A percentile compares a stretch with the other conserved stretches of the same genome.
Evolutionary conservation across 2,329 filamentous ascomycete genomes (phyloP).

Genomic region (Catunica adiposa): DNA sequence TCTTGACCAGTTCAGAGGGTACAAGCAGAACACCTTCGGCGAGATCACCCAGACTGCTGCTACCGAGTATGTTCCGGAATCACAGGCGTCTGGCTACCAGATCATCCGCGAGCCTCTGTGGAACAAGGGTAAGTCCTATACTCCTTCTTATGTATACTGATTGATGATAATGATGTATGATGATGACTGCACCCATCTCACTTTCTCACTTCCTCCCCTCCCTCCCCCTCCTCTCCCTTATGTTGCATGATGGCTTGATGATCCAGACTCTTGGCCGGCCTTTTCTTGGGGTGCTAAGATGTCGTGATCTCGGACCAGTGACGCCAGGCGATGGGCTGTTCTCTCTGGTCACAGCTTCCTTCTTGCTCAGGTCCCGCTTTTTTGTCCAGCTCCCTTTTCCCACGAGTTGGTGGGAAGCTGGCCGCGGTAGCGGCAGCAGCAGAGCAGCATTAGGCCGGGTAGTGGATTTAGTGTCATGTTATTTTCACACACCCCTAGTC

Average conservation of each 20-base stretch:
- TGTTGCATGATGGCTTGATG: neutral
- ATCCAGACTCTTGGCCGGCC: slow-evolving; percentile 1
- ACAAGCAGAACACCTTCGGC: slow-evolving; percentile 38
- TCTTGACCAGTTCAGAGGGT: slow-evolving; percentile 44
- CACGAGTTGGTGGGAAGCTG: neutral
- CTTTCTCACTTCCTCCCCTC: neutral
- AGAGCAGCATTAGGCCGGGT: too few relatives aligned
- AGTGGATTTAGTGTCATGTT: neutral
- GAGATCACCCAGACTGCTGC: slow-evolving; percentile 37
- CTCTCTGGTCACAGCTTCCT: neutral
- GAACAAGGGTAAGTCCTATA: slow-evolving; percentile 41
- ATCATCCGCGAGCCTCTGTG: slow-evolving; percentile 44
- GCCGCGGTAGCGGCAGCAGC: too few relatives aligned
- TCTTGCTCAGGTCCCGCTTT: neutral
- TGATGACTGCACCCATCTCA: neutral
- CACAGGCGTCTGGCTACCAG: slow-evolving; percentile 41
- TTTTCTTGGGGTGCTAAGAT: slow-evolving; percentile 10
- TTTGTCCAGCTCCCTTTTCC: neutral
- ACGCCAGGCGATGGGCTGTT: slow-evolving; percentile 3
- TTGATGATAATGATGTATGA: neutral
- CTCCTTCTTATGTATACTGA: slow-evolving; percentile 4
- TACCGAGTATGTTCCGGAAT: slow-evolving; percentile 37
- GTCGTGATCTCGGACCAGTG: slow-evolving; percentile 11
- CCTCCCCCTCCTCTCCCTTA: neutral
- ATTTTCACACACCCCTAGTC: slow-evolving; percentile 6